Evolutionary conservation across 2,329 filamentous ascomycete species (phyloP), one percentile per base, ranked within the genome.

Genomic region (Tolypocladium guangdongense): DNA sequence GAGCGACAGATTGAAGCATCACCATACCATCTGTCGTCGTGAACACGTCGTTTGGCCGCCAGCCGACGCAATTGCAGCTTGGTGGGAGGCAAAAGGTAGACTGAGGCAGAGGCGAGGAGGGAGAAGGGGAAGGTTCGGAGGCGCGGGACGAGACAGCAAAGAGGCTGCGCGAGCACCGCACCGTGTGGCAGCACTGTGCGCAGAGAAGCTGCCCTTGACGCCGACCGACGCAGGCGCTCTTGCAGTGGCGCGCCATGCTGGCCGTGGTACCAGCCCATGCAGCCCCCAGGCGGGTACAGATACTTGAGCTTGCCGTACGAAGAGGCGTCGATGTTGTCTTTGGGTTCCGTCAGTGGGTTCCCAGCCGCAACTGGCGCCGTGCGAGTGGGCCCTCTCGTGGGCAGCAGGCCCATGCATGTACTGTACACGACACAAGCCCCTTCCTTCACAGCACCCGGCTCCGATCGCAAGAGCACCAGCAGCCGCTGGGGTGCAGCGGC

Each of bases 1-100:
- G 51, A 57, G 56, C 55, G 52, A 51, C 54, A 56, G 52, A 49
- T 50, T 55, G 56, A 58, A 60, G 56, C 62, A 60, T 66, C 62
- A 60, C 60, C 61, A 64, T 63, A 59, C 60, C 59, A 60, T 58
- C 60, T 43, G 62, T 62, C 55, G 60, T 65, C 58, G 55, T 60
- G 54, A 60, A 59, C 57, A 59, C 57, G 49, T 52, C 49, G 39
- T 39, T 50, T 37, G 49, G 24, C 37, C 32, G 57, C 55, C 61
- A 56, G 56, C 56, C 60, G 60, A 62, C 60, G 62, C 55, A 56
- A 55, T 57, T 60, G 57, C 59, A 61, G 63, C 58, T 59, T 59
- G 57, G 51, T 49, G 51, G 43, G 41, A 41, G 55, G 45, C 46
- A 36, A 30, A 48, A 39, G 38, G 50, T 27, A 36, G 38, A 39